Conservation (phyloP, 176 grass and related monocot species). For the Ensete glaucum region DNA sequence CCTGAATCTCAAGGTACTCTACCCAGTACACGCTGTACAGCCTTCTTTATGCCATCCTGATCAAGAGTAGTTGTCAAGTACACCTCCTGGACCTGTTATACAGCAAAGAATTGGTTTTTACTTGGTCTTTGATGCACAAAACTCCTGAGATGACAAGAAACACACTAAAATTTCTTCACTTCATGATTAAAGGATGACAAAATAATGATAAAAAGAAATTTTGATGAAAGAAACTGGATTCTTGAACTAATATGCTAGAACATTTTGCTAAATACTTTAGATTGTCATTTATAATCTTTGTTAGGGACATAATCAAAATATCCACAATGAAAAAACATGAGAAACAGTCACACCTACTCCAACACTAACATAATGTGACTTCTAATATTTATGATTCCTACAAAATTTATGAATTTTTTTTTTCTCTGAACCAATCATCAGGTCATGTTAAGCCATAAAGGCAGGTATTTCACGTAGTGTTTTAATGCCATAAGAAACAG, state of each 20-base stretch:
- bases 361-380: neutral
- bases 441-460: neutral
- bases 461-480: neutral
- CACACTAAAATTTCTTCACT: neutral
- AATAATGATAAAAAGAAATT: neutral
- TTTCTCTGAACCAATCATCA: neutral
- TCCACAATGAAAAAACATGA: no score
- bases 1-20: conserved; percentile 57
- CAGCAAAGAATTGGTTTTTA: neutral
- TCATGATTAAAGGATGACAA: neutral
- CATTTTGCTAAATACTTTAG: neutral
- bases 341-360: neutral
- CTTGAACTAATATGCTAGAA: neutral
- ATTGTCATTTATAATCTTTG: neutral
- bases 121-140: neutral
- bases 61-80: conserved; percentile 84
- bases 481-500: neutral
- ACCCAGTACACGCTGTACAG: conserved; percentile 66
- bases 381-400: neutral
- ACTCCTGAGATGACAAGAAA: neutral
- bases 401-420: neutral
- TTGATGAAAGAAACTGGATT: neutral
- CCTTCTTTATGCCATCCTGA: conserved; percentile 80
- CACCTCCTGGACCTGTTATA: conserved; percentile 77
- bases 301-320: no score